Evolutionary conservation across 768 basidiomycete species (phyloP), one percentile per base, ranked within the genome.

Genomic region (Lentinula lateritia): DNA sequence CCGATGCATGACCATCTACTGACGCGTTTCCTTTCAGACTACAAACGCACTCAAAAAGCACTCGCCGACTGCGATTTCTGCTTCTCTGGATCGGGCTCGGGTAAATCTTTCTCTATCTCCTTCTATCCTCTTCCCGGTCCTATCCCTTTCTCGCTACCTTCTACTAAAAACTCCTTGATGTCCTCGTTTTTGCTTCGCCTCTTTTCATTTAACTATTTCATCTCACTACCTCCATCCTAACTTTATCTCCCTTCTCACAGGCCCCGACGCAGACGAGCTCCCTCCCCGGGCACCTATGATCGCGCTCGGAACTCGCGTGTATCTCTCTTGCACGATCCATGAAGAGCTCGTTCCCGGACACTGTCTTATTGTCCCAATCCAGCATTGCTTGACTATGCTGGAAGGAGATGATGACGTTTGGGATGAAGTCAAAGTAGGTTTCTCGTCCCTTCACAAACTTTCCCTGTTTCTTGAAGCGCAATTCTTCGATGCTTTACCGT

Each of bases 331-430:
- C 69, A 95, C 95, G 5, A 72, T 84, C 20, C 85, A 80, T 34
- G 94, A 98, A 67, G 95, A 96, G 68, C 79, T 99, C n/a, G 83
- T 94, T 0, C 80, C 85, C 1, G 95, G 96, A 0, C 97, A 99
- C 70, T 96, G 94, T 69, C 77, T 95, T 32, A 98, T 99, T 65
- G 93, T 98, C 6, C 97, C 97, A 5, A 90, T 97, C 13, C 93
- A 98, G 65, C 97, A 99, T 71, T 88, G 95, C 71, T 73, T 98
- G 50, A 87, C 86, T 48, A 92, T 89, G 81, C 79, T 99, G n/a
- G 61, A 61, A n/a, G 61, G 61, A n/a, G 61, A 61, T 15, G 61
- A 61, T 39, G 61, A 61, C 28, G 61, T 61, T 36, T 61, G 61
- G 52, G 61, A 61, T 20, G 61, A 56, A 55, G 61, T 61, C 32